Conservation (phyloP, 2,329 filamentous ascomycete species). For the Sporothrix brasiliensis region DNA sequence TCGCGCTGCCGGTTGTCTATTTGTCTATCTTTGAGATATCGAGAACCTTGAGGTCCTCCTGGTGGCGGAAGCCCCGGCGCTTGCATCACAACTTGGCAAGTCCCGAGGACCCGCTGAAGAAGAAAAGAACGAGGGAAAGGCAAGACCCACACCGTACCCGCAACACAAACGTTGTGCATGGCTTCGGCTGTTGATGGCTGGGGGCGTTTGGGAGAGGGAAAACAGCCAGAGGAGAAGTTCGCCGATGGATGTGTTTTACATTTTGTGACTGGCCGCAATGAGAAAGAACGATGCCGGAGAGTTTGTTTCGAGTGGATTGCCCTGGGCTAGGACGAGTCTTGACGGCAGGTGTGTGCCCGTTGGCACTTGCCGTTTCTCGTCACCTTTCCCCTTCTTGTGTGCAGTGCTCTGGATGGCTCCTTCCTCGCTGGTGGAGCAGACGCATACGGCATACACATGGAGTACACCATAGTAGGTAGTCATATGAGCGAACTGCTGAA, state of each 20-base stretch:
- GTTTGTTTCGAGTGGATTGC: constrained; percentile 13
- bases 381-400: neutral
- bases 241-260: too few relatives aligned
- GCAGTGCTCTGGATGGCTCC: constrained; percentile 15
- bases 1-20: neutral
- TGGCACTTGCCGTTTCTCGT: constrained; percentile 5
- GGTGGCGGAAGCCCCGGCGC: neutral
- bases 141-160: neutral
- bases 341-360: neutral
- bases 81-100: neutral
- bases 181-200: too few relatives aligned
- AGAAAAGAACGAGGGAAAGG: neutral
- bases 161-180: constrained; percentile 7
- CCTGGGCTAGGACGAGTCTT: neutral
- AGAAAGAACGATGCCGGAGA: constrained; percentile 4
- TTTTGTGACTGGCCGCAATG: neutral
- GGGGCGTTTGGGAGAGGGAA: neutral
- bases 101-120: neutral
- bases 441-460: too few relatives aligned
- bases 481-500: neutral
- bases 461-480: neutral
- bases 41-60: neutral
- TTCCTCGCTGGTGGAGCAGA: neutral
- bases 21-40: neutral
- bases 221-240: too few relatives aligned